These are phyloP conservation scores for Trypanosoma vivax DNA, from an alignment of 208 protist genomes.

Conservation along the genomic window DNA sequence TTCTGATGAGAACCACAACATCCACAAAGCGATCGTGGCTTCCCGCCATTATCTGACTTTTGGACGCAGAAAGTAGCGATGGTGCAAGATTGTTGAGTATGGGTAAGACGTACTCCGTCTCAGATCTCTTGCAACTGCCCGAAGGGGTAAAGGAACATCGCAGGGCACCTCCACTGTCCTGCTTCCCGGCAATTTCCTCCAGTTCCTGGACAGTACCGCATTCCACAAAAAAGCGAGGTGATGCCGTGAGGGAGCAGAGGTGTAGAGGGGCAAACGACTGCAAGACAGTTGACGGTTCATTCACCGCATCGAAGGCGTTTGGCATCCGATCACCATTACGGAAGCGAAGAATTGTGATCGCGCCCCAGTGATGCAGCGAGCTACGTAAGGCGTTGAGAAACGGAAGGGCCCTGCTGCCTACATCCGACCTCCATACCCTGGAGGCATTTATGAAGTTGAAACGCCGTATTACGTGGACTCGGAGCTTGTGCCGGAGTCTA, in stretches of 20 bases:
- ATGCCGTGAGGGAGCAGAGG: constrained; percentile 2
- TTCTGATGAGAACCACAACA: constrained; percentile 2
- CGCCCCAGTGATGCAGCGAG: constrained; percentile 8
- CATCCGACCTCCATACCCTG: constrained; percentile 8
- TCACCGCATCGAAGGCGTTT: constrained; percentile 11
- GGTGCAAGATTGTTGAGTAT: not conserved
- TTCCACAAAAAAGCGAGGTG: constrained; percentile 16
- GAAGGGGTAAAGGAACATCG: constrained; percentile 5
- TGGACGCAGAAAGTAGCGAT: not conserved
- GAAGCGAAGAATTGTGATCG: constrained; percentile 15
- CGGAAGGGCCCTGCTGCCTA: constrained; percentile 20
- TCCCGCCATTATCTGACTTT: not conserved
- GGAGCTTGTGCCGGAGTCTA: constrained; percentile 19
- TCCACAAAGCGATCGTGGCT: constrained; percentile 15
- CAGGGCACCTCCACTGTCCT: not conserved
- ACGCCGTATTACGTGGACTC: constrained; percentile 16
- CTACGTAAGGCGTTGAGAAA: constrained; percentile 22
- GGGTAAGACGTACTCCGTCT: not conserved
- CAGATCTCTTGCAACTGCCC: not conserved
- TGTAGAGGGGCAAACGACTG: constrained; percentile 3
- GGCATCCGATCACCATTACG: constrained; percentile 11
- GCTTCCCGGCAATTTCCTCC: not conserved
- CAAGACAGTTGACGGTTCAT: constrained; percentile 10
- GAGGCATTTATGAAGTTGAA: constrained; percentile 21
- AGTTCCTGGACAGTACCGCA: constrained; percentile 22